Base-by-base conservation (phyloP, 73 alveolate genomes). In the Halteria grandinella region DNA sequence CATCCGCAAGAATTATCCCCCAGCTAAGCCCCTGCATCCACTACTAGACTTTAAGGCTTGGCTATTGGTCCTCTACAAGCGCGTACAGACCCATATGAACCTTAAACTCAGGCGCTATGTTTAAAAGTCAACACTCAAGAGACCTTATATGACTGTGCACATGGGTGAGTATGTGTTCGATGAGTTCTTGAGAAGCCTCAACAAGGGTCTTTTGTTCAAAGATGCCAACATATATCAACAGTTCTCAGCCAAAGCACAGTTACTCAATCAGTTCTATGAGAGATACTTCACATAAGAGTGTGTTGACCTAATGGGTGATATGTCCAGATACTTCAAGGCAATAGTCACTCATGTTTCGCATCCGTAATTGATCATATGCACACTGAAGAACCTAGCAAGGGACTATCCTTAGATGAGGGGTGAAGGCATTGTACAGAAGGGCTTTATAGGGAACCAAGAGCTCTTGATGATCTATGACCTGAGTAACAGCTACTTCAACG, bases 11-110 rank as follows among this genome's bases (percentile, higher is more conserved):
- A 17, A 18, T 1, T 8, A 28, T 14, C 10, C 4, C 3, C 32
- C 14, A 6, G 63, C 53, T 17, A 4, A 10, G 23, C 7, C 33
- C 15, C 24, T 11, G 10, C 72, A 76, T 62, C 80, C 79, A 10
- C 39, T 76, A 1, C 55, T 31, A 0, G 80, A 76, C 63, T 48
- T 76, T 32, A 60, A 31, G 44, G 60, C 32, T 14, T 69, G 64
- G 59, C 62, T 76, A 14, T 24, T 59, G 33, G 70, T 76, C 6
- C 6, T 76, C 50, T 60, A 44, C 69, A 40, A 48, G 36, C 37
- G 88, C 43, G 66, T 48, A n/a, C 15, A 14, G 39, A 76, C 81
- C 41, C 88, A 76, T 33, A 12, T 48, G 4, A 76, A 76, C 51
- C 49, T 43, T 20, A 76, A 76, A 32, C 74, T 76, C 31, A 20